Conservation (phyloP, 2,329 filamentous ascomycete genomes). For the Microthyrium microscopicum region DNA sequence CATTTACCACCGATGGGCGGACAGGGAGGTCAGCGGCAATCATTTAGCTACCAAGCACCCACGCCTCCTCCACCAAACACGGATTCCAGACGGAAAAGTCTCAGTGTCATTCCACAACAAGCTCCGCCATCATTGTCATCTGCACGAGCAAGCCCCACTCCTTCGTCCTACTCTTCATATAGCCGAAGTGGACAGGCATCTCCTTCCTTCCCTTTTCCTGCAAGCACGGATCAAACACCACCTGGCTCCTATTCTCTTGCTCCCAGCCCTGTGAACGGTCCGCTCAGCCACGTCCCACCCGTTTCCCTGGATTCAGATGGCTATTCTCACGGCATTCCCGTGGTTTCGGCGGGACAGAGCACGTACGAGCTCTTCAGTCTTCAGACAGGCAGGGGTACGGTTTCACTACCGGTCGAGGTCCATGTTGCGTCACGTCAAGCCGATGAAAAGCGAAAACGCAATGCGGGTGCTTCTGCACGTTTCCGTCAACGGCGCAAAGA, state of each 20-base stretch:
- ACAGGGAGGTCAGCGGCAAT: not conserved
- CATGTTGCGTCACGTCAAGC: slow-evolving; percentile 68
- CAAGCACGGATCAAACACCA: slow-evolving; percentile 1
- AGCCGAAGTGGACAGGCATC: slow-evolving; percentile 7
- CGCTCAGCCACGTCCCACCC: slow-evolving; percentile 2
- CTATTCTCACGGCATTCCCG: slow-evolving; percentile 17
- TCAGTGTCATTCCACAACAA: slow-evolving; percentile 6
- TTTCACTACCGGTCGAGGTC: slow-evolving; percentile 56
- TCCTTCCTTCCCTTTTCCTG: slow-evolving; percentile 1
- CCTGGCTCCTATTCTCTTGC: slow-evolving; percentile 1
- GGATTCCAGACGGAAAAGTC: slow-evolving; percentile 4
- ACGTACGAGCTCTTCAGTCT: slow-evolving; percentile 37
- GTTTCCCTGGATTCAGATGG: slow-evolving; percentile 10
- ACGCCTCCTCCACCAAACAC: not conserved
- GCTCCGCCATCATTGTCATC: not conserved
- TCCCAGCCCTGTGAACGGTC: slow-evolving; percentile 1
- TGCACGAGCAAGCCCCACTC: slow-evolving; percentile 5
- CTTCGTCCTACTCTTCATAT: slow-evolving; percentile 7
- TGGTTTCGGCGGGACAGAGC: slow-evolving; percentile 28
- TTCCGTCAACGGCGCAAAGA: slow-evolving; percentile 72
- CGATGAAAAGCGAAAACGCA: slow-evolving; percentile 71
- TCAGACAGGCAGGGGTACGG: slow-evolving; percentile 32
- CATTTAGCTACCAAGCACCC: not conserved
- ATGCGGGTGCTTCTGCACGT: slow-evolving; percentile 69
- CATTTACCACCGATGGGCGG: not conserved